Base-by-base conservation (phyloP, 805 yeast species). In the Starmerella apicola region DNA sequence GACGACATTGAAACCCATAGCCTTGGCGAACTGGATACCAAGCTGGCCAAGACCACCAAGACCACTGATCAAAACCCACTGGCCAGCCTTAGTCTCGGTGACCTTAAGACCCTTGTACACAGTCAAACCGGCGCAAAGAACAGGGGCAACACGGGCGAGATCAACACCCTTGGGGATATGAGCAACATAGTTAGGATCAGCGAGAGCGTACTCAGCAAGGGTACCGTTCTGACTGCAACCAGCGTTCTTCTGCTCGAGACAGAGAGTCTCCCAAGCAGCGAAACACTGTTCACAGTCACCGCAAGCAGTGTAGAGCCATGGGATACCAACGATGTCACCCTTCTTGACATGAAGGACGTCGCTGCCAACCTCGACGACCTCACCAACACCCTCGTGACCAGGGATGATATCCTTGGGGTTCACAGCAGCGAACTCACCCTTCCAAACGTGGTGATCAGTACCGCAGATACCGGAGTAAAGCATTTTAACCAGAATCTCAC, bases 401-500 rank as follows among this genome's bases (percentile, higher is more conserved):
- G 91, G 91, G 36, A 81, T 85, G 51, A 80, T 65, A 19, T 91
- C 88, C 45, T 78, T 67, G 58, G 77, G 78, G 50, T 78, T 72
- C 48, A 65, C 72, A 60, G 79, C 67, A 37, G 93, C 91, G 93
- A 94, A 83, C 66, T 84, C 94, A 56, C 94, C 94, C 60, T 80
- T 74, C 86, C 91, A 81, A 41, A 93, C 94, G 67, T 84, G 95
- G 60, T 84, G 72, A 59, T 83, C 95, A 27, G 94, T 82, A 70
- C 85, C 95, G 65, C 95, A 83, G 42, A 83, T 94, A 64, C 95
- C 95, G 21, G 94, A 75, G 70, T 77, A 83, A 65, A 75, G 76
- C 62, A 84, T 76, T 61, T 84, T 76, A 64, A 84, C 68, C 59
- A 84, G 70, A 51, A 83, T 68, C 64, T 83, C 86, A 58, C 76